A percentile compares a stretch with the other conserved stretches of the same genome.
phyloP scores from a whole-genome alignment of 2,329 filamentous ascomycete species.

The Epichloe festucae region DNA sequence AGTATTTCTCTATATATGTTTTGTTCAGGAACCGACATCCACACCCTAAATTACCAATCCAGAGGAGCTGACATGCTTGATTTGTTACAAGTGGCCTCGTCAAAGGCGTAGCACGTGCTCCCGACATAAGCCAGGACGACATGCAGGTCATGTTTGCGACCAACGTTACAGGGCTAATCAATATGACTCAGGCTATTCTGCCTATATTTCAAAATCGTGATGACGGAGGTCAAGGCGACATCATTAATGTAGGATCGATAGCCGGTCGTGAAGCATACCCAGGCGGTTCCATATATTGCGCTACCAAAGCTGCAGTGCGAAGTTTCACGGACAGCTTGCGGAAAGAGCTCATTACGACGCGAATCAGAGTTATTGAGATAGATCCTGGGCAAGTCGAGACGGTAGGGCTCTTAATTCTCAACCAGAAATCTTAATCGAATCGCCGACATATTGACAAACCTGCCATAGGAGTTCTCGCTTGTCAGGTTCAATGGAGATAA shows the following conservation, averaged over 20 bases:
- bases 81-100: conserved; percentile 57
- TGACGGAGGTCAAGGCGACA: conserved; percentile 72
- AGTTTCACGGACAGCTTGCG: conserved; percentile 74
- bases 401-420: conserved; percentile 21
- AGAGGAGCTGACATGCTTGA: not conserved
- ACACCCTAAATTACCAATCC: not conserved
- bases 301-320: conserved; percentile 78
- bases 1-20: not conserved
- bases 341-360: conserved; percentile 68
- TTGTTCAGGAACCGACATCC: not conserved
- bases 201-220: conserved; percentile 66
- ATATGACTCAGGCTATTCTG: conserved; percentile 87
- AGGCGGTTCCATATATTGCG: conserved; percentile 84
- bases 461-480: conserved; percentile 62
- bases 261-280: conserved; percentile 76
- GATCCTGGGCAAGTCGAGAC: conserved; percentile 92
- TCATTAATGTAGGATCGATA: conserved; percentile 89
- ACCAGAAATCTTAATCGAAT: not conserved
- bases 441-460: not conserved
- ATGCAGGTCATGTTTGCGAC: conserved; percentile 81
- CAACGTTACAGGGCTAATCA: conserved; percentile 89
- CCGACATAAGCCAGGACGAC: conserved; percentile 70
- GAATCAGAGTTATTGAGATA: conserved; percentile 74
- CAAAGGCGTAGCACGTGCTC: conserved; percentile 74
- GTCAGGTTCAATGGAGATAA: conserved; percentile 84